These are phyloP conservation scores for Wickerhamomyces silvicola DNA, from an alignment of 805 yeast genomes.

Conservation along the genomic window DNA sequence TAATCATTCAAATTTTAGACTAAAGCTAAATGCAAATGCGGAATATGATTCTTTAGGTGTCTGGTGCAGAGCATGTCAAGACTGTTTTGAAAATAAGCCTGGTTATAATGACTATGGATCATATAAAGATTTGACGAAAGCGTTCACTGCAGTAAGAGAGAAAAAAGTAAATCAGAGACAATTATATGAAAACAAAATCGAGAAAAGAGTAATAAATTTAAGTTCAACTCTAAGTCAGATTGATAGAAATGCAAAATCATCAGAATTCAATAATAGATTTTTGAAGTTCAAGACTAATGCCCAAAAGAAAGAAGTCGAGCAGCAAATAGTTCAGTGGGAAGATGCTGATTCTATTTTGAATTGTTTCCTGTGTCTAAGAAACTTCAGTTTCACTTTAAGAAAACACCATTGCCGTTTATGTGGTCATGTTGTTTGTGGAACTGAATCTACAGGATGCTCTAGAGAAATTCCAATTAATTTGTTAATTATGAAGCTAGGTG, in stretches of 20 bases:
- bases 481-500: conserved; percentile 12
- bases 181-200: conserved; percentile 50
- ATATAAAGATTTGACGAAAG: conserved; percentile 36
- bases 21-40: conserved; percentile 44
- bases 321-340: conserved; percentile 59
- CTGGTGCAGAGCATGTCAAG: conserved; percentile 68
- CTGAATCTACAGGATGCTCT: conserved; percentile 57
- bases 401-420: conserved; percentile 92
- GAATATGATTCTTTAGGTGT: conserved; percentile 45
- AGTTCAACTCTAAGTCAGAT: conserved; percentile 23
- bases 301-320: conserved; percentile 36
- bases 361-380: conserved; percentile 59
- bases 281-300: conserved; percentile 19
- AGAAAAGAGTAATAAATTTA: conserved; percentile 50
- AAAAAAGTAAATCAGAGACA: conserved; percentile 39
- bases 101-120: conserved; percentile 46
- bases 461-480: conserved; percentile 51
- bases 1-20: conserved; percentile 49
- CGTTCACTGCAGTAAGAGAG: conserved; percentile 38
- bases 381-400: conserved; percentile 52
- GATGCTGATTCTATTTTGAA: conserved; percentile 37
- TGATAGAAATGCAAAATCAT: conserved; percentile 17
- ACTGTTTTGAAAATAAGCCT: conserved; percentile 51
- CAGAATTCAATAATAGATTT: conserved; percentile 18
- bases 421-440: conserved; percentile 78